Evolutionary conservation across 208 protist species (phyloP).

Genomic region (Acanthamoeba healyi): DNA sequence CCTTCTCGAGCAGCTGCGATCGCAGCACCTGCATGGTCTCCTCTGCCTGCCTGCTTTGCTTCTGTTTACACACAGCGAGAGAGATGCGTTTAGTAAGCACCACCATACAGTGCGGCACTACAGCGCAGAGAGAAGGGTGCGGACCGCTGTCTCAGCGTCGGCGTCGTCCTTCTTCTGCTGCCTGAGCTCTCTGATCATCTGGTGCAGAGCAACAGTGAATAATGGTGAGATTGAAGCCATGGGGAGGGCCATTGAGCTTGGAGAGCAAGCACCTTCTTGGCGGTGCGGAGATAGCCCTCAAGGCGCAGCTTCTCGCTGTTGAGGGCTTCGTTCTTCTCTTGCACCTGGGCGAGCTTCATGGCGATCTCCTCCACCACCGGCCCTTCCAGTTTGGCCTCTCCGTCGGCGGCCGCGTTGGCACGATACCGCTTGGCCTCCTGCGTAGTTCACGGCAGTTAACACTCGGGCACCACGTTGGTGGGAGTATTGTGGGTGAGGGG

Average conservation of each 20-base stretch:
- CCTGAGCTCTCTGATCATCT: slow-evolving; percentile 59
- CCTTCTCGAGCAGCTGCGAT: slow-evolving; percentile 19
- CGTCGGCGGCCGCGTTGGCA: not conserved
- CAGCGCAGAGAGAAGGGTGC: not conserved
- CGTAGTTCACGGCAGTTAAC: too few relatives aligned
- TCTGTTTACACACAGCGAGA: not conserved
- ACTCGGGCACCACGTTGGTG: too few relatives aligned
- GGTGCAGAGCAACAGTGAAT: not conserved
- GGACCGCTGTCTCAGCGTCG: slow-evolving; percentile 7
- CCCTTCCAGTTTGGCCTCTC: not conserved
- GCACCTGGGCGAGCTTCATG: slow-evolving; percentile 48
- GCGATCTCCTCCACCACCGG: slow-evolving; percentile 19
- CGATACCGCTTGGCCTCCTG: slow-evolving; percentile 42
- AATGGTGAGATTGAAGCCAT: not conserved
- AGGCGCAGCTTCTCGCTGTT: slow-evolving; percentile 14
- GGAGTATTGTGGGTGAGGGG: not conserved
- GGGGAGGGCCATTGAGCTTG: too few relatives aligned
- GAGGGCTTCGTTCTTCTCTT: slow-evolving; percentile 56
- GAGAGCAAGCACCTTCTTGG: not conserved
- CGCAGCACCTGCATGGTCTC: slow-evolving; percentile 9
- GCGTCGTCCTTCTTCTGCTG: slow-evolving; percentile 57
- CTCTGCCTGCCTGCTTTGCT: not conserved
- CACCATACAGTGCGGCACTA: too few relatives aligned
- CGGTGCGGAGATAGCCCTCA: slow-evolving; percentile 64
- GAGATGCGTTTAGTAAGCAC: not conserved